Evolutionary conservation across 2,329 filamentous ascomycete species (phyloP).

Genomic region (Xylariaceae sp.): DNA sequence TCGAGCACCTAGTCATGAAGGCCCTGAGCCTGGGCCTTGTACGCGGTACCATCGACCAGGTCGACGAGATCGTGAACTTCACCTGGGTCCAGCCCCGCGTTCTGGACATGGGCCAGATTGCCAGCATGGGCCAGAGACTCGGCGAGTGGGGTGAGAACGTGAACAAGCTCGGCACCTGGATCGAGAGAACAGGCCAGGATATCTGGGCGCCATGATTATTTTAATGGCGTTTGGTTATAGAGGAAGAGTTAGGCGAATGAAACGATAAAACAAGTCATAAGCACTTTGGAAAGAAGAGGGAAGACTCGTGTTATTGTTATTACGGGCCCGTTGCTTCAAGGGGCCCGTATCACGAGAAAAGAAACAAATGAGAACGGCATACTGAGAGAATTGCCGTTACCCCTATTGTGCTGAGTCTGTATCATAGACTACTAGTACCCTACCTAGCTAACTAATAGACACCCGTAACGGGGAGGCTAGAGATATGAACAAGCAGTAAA

Average conservation of each 20-base stretch:
- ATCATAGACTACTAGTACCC: constrained; percentile 8
- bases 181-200: constrained; percentile 87
- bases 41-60: constrained; percentile 91
- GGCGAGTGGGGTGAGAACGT: constrained; percentile 96
- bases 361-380: no score
- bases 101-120: constrained; percentile 90
- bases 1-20: constrained; percentile 98
- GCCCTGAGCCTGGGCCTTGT: constrained; percentile 89
- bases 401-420: constrained; percentile 1
- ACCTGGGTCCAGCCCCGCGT: constrained; percentile 99
- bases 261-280: no score
- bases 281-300: not conserved
- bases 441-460: constrained; percentile 10
- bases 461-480: constrained; percentile 1
- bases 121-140: constrained; percentile 79
- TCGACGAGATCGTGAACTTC: constrained; percentile 88
- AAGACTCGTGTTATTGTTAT: no score
- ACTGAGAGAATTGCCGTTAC: no score
- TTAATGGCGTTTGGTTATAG: no score
- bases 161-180: constrained; percentile 94
- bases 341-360: no score
- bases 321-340: no score
- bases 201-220: constrained; percentile 70
- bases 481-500: constrained; percentile 8
- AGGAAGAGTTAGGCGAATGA: not conserved